Evolutionary conservation across 2,329 filamentous ascomycete species (phyloP), one percentile per base, ranked within the genome.

Genomic region (Pyrenophora tritici-repentis): DNA sequence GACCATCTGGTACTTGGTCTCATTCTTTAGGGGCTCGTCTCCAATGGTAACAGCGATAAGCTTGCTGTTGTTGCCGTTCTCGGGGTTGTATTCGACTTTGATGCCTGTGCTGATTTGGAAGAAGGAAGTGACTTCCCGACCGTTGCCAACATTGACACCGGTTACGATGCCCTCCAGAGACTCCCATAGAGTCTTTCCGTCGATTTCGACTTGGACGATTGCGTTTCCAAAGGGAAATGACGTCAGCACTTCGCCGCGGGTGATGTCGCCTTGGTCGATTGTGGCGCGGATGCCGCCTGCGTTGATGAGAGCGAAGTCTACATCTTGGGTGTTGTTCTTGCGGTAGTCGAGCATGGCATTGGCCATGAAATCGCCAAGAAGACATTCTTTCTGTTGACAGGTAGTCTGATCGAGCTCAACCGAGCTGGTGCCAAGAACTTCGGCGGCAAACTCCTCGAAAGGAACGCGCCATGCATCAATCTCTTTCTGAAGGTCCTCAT

Each of bases 221-320:
- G 84, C 76, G 69, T 88, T 88, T 47, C 83, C 82, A 56, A 88
- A 88, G 33, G 85, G 85, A 71, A 88, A 88, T 0, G 83, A 79
- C 0, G 83, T 86, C 2, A 87, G 74, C 4, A 87, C 81, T 53
- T 86, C 80, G 45, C 85, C 85, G 31, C 84, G 81, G 3, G 84
- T 88, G 63, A 88, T 81, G 45, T 81, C 70, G 8, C 85, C 86
- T 14, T 73, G 67, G 35, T 85, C 83, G 43, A 88, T 88, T 31
- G 81, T 83, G 3, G 85, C 83, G 16, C 85, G 83, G 44, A 88
- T 79, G 22, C 85, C 85, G 12, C 85, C 85, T 1, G 81, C 81
- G 67, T 88, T 88, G 71, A 85, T 81, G 40, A 88, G 69, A 1
- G 83, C 83, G 50, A 86, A 85, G 61, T 78, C 77, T 22, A 81